These are phyloP conservation scores for Prunus persica DNA, from an alignment of 306 rosid species.

Conservation along the genomic window DNA sequence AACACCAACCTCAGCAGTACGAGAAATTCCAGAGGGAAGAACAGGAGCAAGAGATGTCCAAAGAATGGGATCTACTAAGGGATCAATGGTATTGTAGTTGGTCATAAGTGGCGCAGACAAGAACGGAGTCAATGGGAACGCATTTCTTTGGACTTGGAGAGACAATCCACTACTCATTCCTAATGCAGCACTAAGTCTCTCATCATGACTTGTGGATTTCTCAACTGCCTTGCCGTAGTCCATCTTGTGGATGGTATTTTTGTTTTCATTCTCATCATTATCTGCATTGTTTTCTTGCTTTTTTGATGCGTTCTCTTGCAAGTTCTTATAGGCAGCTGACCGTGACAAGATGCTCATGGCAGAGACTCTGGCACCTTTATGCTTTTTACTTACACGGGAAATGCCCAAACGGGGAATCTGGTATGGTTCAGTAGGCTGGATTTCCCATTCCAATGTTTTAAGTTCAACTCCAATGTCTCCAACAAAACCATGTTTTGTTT, in stretches of 20 bases:
- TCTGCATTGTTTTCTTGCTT: conserved; percentile 58
- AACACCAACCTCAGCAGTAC: conserved; percentile 74
- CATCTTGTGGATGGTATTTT: conserved; percentile 59
- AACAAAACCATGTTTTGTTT: conserved; percentile 48
- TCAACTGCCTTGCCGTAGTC: conserved; percentile 83
- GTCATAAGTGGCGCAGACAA: conserved; percentile 87
- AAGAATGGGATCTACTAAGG: conserved; percentile 73
- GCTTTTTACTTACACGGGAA: conserved; percentile 48
- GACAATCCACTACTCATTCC: conserved; percentile 73
- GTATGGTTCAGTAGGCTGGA: conserved; percentile 78
- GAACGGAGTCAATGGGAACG: conserved; percentile 65
- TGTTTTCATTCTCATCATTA: conserved; percentile 81
- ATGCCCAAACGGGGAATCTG: conserved; percentile 82
- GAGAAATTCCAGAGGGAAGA: conserved; percentile 67
- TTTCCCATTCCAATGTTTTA: conserved; percentile 65
- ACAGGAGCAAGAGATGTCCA: conserved; percentile 89
- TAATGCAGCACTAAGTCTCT: conserved; percentile 51
- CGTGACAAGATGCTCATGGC: conserved; percentile 86
- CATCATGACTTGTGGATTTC: conserved; percentile 62
- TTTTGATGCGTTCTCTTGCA: conserved; percentile 79
- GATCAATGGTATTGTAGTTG: conserved; percentile 70
- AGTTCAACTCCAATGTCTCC: conserved; percentile 78
- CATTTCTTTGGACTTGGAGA: conserved; percentile 88
- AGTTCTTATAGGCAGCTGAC: conserved; percentile 86
- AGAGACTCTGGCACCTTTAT: conserved; percentile 54